Base-by-base conservation (phyloP, 768 basidiomycete species). In the Dentipellis fragilis region DNA sequence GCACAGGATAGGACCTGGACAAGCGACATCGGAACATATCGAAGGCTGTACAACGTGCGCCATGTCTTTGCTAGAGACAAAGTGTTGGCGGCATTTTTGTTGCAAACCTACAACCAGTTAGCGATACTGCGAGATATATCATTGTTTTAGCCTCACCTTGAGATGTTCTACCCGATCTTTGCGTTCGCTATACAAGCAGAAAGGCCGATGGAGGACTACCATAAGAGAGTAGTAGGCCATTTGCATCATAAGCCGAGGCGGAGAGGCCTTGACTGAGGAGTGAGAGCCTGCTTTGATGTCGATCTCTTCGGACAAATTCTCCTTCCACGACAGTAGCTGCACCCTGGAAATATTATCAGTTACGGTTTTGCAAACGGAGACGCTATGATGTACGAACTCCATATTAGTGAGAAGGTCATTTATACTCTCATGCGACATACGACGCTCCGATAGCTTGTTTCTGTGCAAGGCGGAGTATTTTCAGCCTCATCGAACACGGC, bases 201-300 rank as follows among this genome's bases (percentile, higher is more conserved):
- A 62, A 10, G 61, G 59, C 0, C 61, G 61, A n/a, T 62, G 61
- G 46, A 62, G 56, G 23, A 62, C 52, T 19, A 62, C 59, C 10
- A 22, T 29, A 1, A 62, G 14, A 56, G 59, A 62, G 35, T 56
- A 17, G 16, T 62, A 54, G 2, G 61, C 55, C 61, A 62, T 51
- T 45, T 62, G 61, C 16, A 62, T 11, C 59, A 62, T 62, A 10
- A 62, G 22, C 37, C 54, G 56, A 50, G 60, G 59, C 9, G 61
- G 61, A n/a, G 56, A 46, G 17, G 61, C 59, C 2, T 17, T 10
- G 8, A 71, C 66, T 8, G 75, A 72, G 34, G 35, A 5, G 42
- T 47, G 37, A 36, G 22, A 57, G 11, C 58, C 37, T 46, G 59
- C 58, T 35, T 52, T 37, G n/a, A 62, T 40, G 36, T 60, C 61